A percentile compares a stretch with the other conserved stretches of the same genome.
Conservation (phyloP, 2,329 filamentous ascomycete species). For the Paradendryphiella salina region DNA sequence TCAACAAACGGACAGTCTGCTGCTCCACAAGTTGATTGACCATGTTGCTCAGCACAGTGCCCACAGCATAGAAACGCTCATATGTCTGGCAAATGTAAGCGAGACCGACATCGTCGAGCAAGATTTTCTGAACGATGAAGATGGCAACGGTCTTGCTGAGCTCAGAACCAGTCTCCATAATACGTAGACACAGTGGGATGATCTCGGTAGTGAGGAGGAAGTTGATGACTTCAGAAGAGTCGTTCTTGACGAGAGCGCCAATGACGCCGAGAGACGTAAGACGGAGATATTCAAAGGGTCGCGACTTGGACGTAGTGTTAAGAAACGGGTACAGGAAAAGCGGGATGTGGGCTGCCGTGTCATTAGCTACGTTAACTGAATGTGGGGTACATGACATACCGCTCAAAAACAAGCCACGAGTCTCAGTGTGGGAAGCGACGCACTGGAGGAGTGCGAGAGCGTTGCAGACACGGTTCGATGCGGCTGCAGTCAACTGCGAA, state of each 20-base stretch:
- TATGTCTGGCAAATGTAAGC: conserved; percentile 99
- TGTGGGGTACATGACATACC: conserved; percentile 57
- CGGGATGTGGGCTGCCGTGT: conserved; percentile 79
- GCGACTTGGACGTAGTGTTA: conserved; percentile 97
- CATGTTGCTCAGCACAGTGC: conserved; percentile 98
- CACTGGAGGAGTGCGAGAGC: conserved; percentile 94
- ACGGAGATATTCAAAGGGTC: conserved; percentile 95
- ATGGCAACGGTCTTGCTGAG: conserved; percentile 98
- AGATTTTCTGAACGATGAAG: conserved; percentile 98
- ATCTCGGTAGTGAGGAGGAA: conserved; percentile 98
- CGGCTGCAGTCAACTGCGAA: conserved; percentile 94
- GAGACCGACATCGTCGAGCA: conserved; percentile 92
- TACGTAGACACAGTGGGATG: conserved; percentile 93
- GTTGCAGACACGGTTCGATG: conserved; percentile 96
- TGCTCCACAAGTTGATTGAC: conserved; percentile 96
- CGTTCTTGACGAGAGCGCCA: conserved; percentile 96
- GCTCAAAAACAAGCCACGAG: conserved; percentile 87
- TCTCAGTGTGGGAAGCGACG: conserved; percentile 96
- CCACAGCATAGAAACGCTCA: conserved; percentile 96
- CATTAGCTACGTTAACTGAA: conserved; percentile 17
- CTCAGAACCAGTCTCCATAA: conserved; percentile 99
- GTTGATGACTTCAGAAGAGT: conserved; percentile 98
- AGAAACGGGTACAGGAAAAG: conserved; percentile 97
- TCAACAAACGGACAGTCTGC: conserved; percentile 91
- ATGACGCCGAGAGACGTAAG: conserved; percentile 96